Evolutionary conservation across 495 filamentous ascomycete genomes (phyloP), one percentile per base, ranked within the genome.

Genomic region (Mytilinidion resinicola): DNA sequence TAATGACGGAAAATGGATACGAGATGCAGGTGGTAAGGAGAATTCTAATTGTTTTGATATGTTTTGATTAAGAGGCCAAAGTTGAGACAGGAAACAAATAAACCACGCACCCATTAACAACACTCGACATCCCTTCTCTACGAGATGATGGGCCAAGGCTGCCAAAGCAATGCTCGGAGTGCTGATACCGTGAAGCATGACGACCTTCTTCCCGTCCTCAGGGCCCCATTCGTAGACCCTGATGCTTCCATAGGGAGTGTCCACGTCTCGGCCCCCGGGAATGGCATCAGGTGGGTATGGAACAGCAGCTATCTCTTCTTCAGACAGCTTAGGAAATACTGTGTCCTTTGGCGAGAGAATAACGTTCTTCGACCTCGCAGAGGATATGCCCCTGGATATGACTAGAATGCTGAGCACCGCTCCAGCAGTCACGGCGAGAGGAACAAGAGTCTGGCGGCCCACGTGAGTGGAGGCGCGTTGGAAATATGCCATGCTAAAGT

Each of bases 221-320:
- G 90, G 90, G 9, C 92, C 92, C 77, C 84, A 96, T 78, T 97
- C 92, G 67, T 96, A 95, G 11, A 91, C 86, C 38, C 88, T 76
- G 25, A 90, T 85, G 25, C 78, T 83, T 19, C 92, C 91, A 63
- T 91, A 95, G 56, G 88, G 87, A 7, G 82, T 88, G 3, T 77
- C 69, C 19, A 95, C 85, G 72, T 91, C 82, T 41, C 89, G 77
- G 6, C 75, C 82, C 14, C 90, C 89, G 0, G 89, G 91, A 21
- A 90, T 78, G 33, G 83, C 77, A 69, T 89, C 80, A 17, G 85
- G 82, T 0, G 89, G 89, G 69, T 95, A 88, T 2, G 89, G 84
- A 3, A 86, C 72, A 50, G 69, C 61, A 21, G 70, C 64, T 9
- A 74, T 72, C 51, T 85, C 76, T 7, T 74, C 65, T 17, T 72